Evolutionary conservation across 2,329 filamentous ascomycete genomes (phyloP).

Genomic region (Penicillium glabrum): DNA sequence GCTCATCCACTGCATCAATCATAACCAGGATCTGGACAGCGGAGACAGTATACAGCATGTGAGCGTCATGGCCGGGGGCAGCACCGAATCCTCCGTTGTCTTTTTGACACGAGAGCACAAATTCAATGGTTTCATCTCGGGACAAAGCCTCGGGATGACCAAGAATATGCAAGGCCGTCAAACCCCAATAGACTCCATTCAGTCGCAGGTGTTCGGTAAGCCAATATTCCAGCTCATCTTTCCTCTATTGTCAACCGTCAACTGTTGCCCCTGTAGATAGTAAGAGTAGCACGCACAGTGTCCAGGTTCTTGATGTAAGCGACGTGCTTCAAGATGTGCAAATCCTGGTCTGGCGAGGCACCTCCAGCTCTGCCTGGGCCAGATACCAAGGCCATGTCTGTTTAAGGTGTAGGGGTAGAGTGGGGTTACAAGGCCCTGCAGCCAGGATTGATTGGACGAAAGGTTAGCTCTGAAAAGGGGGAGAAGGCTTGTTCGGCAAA

Average conservation of each 20-base stretch:
- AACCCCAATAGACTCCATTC: slow-evolving; percentile 95
- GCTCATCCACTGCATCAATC: slow-evolving; percentile 77
- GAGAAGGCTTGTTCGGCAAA: slow-evolving; percentile 2
- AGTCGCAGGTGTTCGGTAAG: slow-evolving; percentile 94
- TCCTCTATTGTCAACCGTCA: slow-evolving; percentile 59
- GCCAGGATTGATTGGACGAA: slow-evolving; percentile 10
- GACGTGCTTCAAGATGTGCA: slow-evolving; percentile 70
- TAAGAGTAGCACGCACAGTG: slow-evolving; percentile 58
- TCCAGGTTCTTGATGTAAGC: slow-evolving; percentile 92
- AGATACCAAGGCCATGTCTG: slow-evolving; percentile 59
- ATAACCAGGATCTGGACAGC: slow-evolving; percentile 90
- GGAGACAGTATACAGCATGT: slow-evolving; percentile 95
- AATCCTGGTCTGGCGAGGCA: slow-evolving; percentile 48
- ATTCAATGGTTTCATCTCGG: slow-evolving; percentile 77
- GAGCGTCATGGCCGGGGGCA: slow-evolving; percentile 89
- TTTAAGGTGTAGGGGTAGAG: background rate
- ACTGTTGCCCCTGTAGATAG: slow-evolving; percentile 19
- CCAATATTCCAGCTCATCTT: slow-evolving; percentile 97
- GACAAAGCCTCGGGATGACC: slow-evolving; percentile 78
- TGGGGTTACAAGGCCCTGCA: background rate
- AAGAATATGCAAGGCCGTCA: slow-evolving; percentile 84
- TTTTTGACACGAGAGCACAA: slow-evolving; percentile 92
- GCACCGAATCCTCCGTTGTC: slow-evolving; percentile 89
- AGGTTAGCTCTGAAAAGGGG: slow-evolving; percentile 7
- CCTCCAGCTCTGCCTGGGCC: slow-evolving; percentile 57